Evolutionary conservation across 2,329 filamentous ascomycete genomes (phyloP).

Genomic region (Colletotrichum eleusines): DNA sequence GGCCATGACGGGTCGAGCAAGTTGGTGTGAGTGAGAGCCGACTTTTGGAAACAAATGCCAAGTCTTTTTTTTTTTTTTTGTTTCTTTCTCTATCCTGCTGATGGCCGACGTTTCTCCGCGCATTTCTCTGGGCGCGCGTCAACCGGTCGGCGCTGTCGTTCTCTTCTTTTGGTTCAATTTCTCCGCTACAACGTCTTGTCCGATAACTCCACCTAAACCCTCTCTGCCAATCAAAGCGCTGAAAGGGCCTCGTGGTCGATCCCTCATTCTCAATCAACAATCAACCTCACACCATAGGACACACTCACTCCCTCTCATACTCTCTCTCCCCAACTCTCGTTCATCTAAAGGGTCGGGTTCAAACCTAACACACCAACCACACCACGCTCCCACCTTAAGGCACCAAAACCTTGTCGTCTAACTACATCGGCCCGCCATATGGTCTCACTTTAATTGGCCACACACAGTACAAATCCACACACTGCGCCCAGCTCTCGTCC

Average conservation of each 20-base stretch:
- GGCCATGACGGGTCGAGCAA: neutral
- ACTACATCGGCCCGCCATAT: neutral
- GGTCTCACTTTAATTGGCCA: neutral
- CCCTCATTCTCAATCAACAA: conserved; percentile 2
- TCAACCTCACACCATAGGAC: conserved; percentile 24
- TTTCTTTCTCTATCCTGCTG: neutral
- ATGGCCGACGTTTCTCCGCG: conserved; percentile 17
- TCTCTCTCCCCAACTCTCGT: neutral
- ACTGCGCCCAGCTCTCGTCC: neutral
- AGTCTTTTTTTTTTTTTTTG: neutral
- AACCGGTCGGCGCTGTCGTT: neutral
- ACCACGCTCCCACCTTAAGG: neutral
- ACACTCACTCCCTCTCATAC: conserved; percentile 13
- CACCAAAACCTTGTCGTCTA: neutral
- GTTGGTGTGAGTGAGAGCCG: neutral
- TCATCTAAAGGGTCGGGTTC: conserved; percentile 1
- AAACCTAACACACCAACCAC: conserved; percentile 2
- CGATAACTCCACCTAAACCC: neutral
- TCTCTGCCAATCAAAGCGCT: conserved; percentile 5
- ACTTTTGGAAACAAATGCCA: conserved; percentile 14
- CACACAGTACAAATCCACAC: neutral
- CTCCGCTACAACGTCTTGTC: neutral
- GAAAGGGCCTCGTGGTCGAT: conserved; percentile 4
- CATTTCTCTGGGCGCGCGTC: neutral
- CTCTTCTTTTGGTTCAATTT: neutral